Evolutionary conservation across 768 basidiomycete genomes (phyloP).

Genomic region (Mycena rosella): DNA sequence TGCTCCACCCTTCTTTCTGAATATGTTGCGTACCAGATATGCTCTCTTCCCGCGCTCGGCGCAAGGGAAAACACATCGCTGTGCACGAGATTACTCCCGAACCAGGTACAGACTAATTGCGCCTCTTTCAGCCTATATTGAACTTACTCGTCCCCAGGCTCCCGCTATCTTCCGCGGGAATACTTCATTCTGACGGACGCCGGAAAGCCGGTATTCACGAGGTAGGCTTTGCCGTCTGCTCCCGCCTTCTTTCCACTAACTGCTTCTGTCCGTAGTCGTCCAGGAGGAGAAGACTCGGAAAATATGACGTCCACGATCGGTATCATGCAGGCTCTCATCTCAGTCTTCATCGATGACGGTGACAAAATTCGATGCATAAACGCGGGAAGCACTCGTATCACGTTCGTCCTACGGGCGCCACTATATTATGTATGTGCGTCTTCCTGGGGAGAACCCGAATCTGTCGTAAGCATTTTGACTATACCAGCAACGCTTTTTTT

Average conservation of each 20-base stretch:
- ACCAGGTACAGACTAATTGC: slow-evolving; percentile 48
- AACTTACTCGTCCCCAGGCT: slow-evolving; percentile 44
- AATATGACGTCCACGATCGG: slow-evolving; percentile 86
- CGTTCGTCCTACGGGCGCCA: slow-evolving; percentile 88
- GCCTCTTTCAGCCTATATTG: slow-evolving; percentile 30
- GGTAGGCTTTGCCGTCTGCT: slow-evolving; percentile 58
- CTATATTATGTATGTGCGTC: slow-evolving; percentile 94
- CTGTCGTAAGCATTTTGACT: slow-evolving; percentile 73
- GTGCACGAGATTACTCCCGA: slow-evolving; percentile 56
- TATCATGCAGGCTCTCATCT: slow-evolving; percentile 95
- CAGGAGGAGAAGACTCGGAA: slow-evolving; percentile 69
- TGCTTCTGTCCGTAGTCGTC: slow-evolving; percentile 52
- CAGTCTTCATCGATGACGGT: slow-evolving; percentile 93
- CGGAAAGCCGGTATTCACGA: slow-evolving; percentile 96
- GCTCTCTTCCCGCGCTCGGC: slow-evolving; percentile 45
- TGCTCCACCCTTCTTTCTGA: slow-evolving; percentile 16
- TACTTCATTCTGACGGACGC: slow-evolving; percentile 96
- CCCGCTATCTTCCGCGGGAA: slow-evolving; percentile 69
- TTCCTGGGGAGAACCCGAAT: slow-evolving; percentile 96
- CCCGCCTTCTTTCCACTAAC: slow-evolving; percentile 25
- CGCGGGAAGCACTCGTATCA: slow-evolving; percentile 84
- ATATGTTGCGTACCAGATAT: slow-evolving; percentile 40
- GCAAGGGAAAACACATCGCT: slow-evolving; percentile 48
- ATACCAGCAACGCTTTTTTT: slow-evolving; percentile 36
- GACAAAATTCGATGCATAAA: slow-evolving; percentile 91